Evolutionary conservation across 768 basidiomycete genomes (phyloP).

Genomic region (Gloeophyllum trabeum): DNA sequence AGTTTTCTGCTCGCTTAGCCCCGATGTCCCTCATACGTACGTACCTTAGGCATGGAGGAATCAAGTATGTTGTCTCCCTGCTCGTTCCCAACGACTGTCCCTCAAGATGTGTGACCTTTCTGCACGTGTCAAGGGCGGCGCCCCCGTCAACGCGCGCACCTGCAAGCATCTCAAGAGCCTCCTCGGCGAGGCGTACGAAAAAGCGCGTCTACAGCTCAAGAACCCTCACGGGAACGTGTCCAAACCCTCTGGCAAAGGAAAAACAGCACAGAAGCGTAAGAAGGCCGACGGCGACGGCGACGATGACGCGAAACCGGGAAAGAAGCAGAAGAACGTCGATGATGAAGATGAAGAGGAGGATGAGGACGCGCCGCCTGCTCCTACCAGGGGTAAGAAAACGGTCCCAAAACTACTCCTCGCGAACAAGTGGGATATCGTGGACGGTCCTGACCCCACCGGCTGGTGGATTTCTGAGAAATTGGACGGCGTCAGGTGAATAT

Average conservation of each 20-base stretch:
- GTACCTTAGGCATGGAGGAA: neutral
- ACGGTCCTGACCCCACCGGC: conserved; percentile 39
- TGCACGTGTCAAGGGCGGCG: conserved; percentile 4
- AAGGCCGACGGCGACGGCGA: conserved; percentile 7
- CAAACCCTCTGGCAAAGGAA: conserved; percentile 1
- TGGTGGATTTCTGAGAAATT: conserved; percentile 58
- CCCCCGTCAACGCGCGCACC: conserved; percentile 9
- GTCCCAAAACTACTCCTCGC: conserved; percentile 39
- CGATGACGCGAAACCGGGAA: conserved; percentile 5
- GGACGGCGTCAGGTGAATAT: conserved; percentile 45
- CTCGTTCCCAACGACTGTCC: no score
- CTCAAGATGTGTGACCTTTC: neutral
- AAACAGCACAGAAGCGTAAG: conserved; percentile 2
- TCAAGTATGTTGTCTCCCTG: no score
- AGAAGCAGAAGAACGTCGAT: neutral
- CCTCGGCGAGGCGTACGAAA: conserved; percentile 13
- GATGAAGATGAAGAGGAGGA: conserved; percentile 5
- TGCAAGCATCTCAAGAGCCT: conserved; percentile 14
- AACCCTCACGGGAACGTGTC: conserved; percentile 11
- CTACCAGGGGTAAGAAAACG: conserved; percentile 13
- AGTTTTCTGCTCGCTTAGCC: neutral
- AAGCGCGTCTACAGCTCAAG: conserved; percentile 22
- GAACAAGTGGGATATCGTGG: conserved; percentile 45
- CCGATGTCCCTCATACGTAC: neutral
- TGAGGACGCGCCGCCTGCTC: neutral